Evolutionary conservation across 345 rosid species (phyloP), one percentile per base, ranked within the genome.

Genomic region (Aquilaria sinensis): DNA sequence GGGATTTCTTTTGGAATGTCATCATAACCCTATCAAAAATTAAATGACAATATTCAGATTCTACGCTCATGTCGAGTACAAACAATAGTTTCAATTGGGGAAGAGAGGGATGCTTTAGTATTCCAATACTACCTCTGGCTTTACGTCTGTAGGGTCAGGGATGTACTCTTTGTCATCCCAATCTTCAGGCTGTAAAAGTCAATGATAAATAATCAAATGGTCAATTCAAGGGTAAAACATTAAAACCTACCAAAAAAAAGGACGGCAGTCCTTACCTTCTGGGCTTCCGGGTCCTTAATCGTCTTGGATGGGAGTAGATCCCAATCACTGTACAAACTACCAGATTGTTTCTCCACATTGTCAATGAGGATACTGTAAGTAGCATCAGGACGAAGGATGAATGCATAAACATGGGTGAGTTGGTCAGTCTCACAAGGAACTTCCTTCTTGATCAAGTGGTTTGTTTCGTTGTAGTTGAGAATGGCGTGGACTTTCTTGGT

Each of bases 401-500:
- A 88, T 41, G 99, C 88, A 77, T 94, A 88, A 34, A 91, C 92
- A 73, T 91, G 99, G 61, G 89, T 80, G 60, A 94, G 96, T 77
- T 94, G 97, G 81, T 94, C 99, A 66, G 99, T 94, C 73, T 94
- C 99, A 69, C 99, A 94, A 31, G 97, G 89, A 51, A 94, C 97
- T 12, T 94, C 99, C 91, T 94, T 85, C 87, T 94, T 94, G 80
- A 90, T 85, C 78, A 94, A 67, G 70, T 88, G 86, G 86, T 94
- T 94, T 32, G 88, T 53, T 8, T 53, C 82, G 15, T 88, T 90
- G 85, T 94, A 85, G 73, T 64, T 87, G 57, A 94, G 96, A 77
- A 94, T 94, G 48, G 99, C 92, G 72, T 94, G 99, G n/a, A 94
- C 99, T 80, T 94, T 94, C 85, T 91, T 94, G 11, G 99, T 94